These are phyloP conservation scores for Aristolochia contorta DNA, from an alignment of 164 flowering plant genomes.

Conservation along the genomic window DNA sequence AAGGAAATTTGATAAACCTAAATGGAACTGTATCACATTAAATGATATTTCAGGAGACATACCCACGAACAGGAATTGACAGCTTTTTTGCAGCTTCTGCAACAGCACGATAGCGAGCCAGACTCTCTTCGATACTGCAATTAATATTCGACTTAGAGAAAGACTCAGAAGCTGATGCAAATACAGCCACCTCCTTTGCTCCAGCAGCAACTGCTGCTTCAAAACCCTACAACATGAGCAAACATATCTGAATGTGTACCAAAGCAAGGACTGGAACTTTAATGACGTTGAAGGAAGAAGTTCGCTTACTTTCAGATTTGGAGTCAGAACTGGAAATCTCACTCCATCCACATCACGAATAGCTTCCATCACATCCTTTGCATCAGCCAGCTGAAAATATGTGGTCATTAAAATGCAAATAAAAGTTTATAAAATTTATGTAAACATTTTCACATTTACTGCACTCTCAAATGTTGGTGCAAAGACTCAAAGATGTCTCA, in stretches of 20 bases:
- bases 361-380: slow-evolving; percentile 79
- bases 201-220: slow-evolving; percentile 95
- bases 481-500: no score
- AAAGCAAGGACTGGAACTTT: not conserved
- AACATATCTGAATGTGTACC: not conserved
- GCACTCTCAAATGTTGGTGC: no score
- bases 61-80: slow-evolving; percentile 94
- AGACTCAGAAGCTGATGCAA: slow-evolving; percentile 96
- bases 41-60: slow-evolving; percentile 10
- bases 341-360: slow-evolving; percentile 47
- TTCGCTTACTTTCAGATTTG: slow-evolving; percentile 69
- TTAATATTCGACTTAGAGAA: slow-evolving; percentile 93
- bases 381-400: slow-evolving; percentile 73
- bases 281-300: not conserved
- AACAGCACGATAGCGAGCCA: slow-evolving; percentile 68
- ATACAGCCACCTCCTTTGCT: slow-evolving; percentile 88
- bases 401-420: not conserved
- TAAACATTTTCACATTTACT: no score
- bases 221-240: slow-evolving; percentile 52
- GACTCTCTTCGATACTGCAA: slow-evolving; percentile 88
- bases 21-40: not conserved
- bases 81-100: slow-evolving; percentile 66
- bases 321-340: slow-evolving; percentile 78
- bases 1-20: not conserved
- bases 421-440: not conserved